Conservation (phyloP, 192 early-diverging fungal species). For the Borealophlyctis nickersoniae region DNA sequence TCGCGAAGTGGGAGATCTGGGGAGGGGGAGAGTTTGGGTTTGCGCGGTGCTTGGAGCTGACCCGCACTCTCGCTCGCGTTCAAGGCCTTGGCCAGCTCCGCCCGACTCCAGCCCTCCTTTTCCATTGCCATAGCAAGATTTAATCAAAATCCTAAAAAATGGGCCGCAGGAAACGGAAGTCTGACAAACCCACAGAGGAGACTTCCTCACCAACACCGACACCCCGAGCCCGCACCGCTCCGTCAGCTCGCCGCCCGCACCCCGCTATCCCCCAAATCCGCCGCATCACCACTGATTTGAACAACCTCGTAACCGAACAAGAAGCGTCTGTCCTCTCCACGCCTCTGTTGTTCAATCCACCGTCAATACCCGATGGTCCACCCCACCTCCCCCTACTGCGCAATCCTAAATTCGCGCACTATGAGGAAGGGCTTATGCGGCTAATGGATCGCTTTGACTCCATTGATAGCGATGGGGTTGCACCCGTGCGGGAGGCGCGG, state of each 20-base stretch:
- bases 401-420: neutral
- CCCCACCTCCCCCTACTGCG: neutral
- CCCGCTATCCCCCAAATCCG: neutral
- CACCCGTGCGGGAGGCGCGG: neutral
- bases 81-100: neutral
- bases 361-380: neutral
- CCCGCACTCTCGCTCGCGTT: no score
- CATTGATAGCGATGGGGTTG: neutral
- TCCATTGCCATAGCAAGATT: neutral
- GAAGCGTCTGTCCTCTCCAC: neutral
- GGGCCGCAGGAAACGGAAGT: neutral
- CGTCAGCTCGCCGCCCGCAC: neutral
- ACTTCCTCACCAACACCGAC: conserved; percentile 1
- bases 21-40: no score
- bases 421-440: neutral
- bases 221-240: neutral
- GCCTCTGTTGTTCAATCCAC: neutral
- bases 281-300: neutral
- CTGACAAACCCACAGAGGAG: neutral
- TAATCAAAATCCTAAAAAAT: neutral
- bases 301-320: neutral
- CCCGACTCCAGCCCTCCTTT: neutral
- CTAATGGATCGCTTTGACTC: neutral
- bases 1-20: no score
- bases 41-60: no score